Evolutionary conservation across 2,329 filamentous ascomycete species (phyloP).

Genomic region (Alternaria sp.): DNA sequence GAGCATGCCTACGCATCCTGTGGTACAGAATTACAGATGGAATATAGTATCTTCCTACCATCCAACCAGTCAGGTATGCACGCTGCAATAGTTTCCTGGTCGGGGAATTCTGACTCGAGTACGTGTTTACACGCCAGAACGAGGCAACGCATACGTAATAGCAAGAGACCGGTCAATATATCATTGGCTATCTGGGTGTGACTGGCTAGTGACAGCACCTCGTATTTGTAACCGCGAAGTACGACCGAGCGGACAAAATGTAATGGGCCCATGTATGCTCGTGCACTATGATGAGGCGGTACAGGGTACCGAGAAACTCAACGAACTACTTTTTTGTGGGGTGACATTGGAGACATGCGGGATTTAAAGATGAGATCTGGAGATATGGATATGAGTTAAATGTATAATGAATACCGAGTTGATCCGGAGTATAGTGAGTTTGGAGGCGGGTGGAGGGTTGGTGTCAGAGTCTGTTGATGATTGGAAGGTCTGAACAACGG

Average conservation of each 20-base stretch:
- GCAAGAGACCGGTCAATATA: no score
- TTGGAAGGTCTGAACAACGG: not conserved
- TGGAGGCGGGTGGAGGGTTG: no score
- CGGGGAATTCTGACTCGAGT: no score
- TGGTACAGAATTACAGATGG: not conserved
- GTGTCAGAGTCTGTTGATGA: not conserved
- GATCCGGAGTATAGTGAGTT: no score
- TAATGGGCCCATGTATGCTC: conserved; percentile 2
- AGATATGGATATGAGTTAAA: no score
- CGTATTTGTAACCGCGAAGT: conserved; percentile 2
- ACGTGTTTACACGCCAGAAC: no score
- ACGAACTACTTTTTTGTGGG: not conserved
- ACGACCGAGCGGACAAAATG: not conserved
- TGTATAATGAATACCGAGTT: no score
- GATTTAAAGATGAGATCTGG: no score
- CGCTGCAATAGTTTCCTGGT: no score
- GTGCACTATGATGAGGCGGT: not conserved
- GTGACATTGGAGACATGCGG: not conserved
- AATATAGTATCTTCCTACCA: not conserved
- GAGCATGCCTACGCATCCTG: not conserved
- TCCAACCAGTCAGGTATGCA: no score
- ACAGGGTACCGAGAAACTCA: not conserved
- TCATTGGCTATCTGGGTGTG: no score
- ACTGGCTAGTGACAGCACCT: not conserved
- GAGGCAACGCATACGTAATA: no score